Evolutionary conservation across 495 filamentous ascomycete genomes (phyloP), one percentile per base, ranked within the genome.

Genomic region (Aspergillus diversus): DNA sequence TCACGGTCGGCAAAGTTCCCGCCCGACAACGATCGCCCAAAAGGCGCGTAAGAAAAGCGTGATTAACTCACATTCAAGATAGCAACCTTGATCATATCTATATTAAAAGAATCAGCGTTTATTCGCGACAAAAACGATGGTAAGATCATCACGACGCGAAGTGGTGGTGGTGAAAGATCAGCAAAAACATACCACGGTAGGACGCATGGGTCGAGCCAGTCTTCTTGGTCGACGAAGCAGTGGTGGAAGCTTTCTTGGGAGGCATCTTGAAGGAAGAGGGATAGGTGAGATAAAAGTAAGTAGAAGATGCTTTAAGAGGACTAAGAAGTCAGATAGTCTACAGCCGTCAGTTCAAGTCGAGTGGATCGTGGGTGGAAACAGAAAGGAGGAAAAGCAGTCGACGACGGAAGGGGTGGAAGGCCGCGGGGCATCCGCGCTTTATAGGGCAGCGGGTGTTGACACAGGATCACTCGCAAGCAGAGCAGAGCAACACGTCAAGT

Each of bases 71-170:
- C 86, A 75, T 82, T 83, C 66, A 86, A 65, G 71, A 89, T 88
- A 57, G 87, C 87, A 77, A 88, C 86, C 75, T 84, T 86, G 76
- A 89, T 87, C 87, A 89, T 86, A 80, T 81, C 81, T 83, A 78
- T 78, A 78, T 80, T 55, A 57, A 56, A 72, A n/a, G 61, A 75
- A 80, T 86, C 78, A 84, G 80, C 72, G 80, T 57, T 69, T 33
- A 65, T 71, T 74, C 73, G 82, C 81, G 82, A 83, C 75, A 60
- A 67, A 51, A 69, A 60, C 47, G 43, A 71, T 73, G 63, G 32
- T 35, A 63, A 31, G 33, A 62, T 68, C 65, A 69, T 61, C 56
- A 64, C 65, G 59, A 73, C 78, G 80, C 80, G 81, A 84, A 78
- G 73, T 54, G 63, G 66, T 76, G 73, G 71, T 67, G 75, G 61